Evolutionary conservation across 2,329 filamentous ascomycete species (phyloP), one percentile per base, ranked within the genome.

Genomic region (Cladosporium sp.): DNA sequence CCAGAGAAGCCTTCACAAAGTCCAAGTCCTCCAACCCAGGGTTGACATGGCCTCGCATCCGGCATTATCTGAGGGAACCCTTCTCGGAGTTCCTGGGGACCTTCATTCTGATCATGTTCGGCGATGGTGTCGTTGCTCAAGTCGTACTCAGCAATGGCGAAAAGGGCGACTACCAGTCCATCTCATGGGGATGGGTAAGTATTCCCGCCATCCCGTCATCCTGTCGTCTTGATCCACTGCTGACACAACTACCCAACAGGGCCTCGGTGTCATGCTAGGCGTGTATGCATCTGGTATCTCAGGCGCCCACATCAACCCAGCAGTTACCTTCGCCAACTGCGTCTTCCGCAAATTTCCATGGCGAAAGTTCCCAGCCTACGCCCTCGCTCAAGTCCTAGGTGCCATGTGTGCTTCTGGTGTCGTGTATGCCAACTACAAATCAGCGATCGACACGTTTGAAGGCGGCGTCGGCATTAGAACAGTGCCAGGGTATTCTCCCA

Each of bases 251-350:
- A 11, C 30, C 30, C 8, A 68, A 62, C 63, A 67, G 69, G 82
- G 85, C 36, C 74, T 89, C 19, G 86, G 83, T 11, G 84, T 88
- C 62, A 88, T 88, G 84, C 77, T 89, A 3, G 86, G 85, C 84
- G 72, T 72, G 14, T 74, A 74, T 55, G 61, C 65, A 0, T 68
- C 66, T 14, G 70, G 69, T 30, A 70, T 69, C 40, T 68, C 65
- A 28, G 72, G 72, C 38, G 71, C 65, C 7, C 70, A 73, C 60
- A 68, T 74, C 59, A 74, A 74, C 55, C 72, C 72, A 15, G 88
- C 86, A n/a, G 82, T 90, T 15, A 90, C 88, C 1, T 80, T 90
- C 42, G 80, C 82, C 63, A 88, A 86, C 72, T 89, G 87, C 68
- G 73, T 90, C 47, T 89, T 82, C 72, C 85, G 88, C 54, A 81